Evolutionary conservation across 78 protist species (phyloP).

Genomic region (Dictyostelium intermedium): DNA sequence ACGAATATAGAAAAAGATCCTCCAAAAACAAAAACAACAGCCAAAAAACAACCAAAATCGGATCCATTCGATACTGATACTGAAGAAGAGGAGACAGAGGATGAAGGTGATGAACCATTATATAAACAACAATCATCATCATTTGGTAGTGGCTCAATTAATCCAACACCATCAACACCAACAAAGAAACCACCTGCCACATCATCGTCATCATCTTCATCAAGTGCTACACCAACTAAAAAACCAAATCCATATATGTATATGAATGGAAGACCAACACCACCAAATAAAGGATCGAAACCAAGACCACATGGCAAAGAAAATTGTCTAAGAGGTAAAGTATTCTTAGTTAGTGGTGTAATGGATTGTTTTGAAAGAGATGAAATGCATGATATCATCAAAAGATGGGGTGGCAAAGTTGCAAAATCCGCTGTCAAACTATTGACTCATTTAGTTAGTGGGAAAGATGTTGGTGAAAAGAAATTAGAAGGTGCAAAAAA

Average conservation of each 20-base stretch:
- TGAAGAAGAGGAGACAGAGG: not conserved
- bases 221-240: conserved; percentile 19
- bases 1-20: not conserved
- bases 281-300: conserved; percentile 61
- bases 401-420: conserved; percentile 59
- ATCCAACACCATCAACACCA: not conserved
- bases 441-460: conserved; percentile 47
- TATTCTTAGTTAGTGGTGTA: conserved; percentile 68
- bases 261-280: not conserved
- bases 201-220: not conserved
- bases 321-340: conserved; percentile 23
- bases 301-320: conserved; percentile 73
- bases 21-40: not conserved
- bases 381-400: conserved; percentile 41
- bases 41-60: not conserved
- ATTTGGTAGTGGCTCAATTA: not conserved
- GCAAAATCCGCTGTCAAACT: conserved; percentile 23
- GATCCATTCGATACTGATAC: not conserved
- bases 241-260: not conserved
- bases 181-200: not conserved
- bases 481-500: conserved; percentile 18
- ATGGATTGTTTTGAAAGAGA: conserved; percentile 80
- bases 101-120: conserved; percentile 1
- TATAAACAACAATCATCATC: not conserved
- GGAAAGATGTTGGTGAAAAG: conserved; percentile 35